A percentile compares a stretch with the other conserved stretches of the same genome.
Evolutionary conservation across 768 basidiomycete genomes (phyloP).

Genomic region (Pleurotus tuoliensis): DNA sequence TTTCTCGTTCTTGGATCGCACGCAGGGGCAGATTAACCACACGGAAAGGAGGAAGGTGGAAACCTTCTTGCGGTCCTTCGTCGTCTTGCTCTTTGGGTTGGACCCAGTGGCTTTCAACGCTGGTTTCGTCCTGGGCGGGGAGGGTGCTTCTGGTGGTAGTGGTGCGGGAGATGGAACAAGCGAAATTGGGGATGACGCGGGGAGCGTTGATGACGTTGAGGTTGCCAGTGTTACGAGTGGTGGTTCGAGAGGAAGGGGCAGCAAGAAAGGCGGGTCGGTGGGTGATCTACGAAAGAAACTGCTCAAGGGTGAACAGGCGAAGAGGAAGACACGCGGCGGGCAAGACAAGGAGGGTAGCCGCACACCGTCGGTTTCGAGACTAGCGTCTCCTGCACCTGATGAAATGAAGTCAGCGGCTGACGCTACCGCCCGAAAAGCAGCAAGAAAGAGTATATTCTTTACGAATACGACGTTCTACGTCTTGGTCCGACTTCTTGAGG

Average conservation of each 20-base stretch:
- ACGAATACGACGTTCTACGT: conserved; percentile 88
- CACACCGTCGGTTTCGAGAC: conserved; percentile 50
- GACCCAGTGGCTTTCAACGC: conserved; percentile 69
- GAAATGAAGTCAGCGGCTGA: conserved; percentile 14
- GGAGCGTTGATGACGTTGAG: conserved; percentile 31
- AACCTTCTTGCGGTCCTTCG: conserved; percentile 68
- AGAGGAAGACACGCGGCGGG: conserved; percentile 54
- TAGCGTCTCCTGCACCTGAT: conserved; percentile 56
- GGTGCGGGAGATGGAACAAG: conserved; percentile 30
- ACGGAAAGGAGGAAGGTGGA: conserved; percentile 82
- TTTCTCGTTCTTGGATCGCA: conserved; percentile 88
- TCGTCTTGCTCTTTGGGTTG: conserved; percentile 75
- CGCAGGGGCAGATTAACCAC: conserved; percentile 66
- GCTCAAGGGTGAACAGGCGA: conserved; percentile 80
- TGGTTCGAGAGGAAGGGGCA: conserved; percentile 19
- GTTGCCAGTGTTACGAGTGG: conserved; percentile 35
- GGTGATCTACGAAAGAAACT: conserved; percentile 78
- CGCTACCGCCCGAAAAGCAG: conserved; percentile 7
- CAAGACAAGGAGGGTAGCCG: conserved; percentile 33
- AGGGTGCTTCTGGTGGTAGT: conserved; percentile 22
- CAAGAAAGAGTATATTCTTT: conserved; percentile 68
- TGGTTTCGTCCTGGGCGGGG: conserved; percentile 58
- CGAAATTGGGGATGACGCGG: conserved; percentile 53
- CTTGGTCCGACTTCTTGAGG: conserved; percentile 83
- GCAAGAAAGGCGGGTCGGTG: conserved; percentile 17